Base-by-base conservation (phyloP, 2,329 filamentous ascomycete species). In the Cercospora citrullina region DNA sequence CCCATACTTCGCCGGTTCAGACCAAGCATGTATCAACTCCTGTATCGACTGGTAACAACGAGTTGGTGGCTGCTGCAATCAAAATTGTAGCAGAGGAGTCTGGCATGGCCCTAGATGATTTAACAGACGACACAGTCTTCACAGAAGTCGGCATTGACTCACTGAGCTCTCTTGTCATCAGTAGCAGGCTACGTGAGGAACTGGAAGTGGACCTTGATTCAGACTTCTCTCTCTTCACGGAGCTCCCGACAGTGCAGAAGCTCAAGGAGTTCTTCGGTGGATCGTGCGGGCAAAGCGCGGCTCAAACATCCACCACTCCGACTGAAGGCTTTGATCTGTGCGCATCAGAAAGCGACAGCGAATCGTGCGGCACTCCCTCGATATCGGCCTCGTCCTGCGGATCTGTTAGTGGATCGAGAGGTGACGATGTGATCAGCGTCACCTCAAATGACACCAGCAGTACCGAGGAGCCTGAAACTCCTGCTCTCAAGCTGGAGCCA, bases 61-160 rank as follows among this genome's bases (percentile, higher is more conserved):
- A 64, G 16, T 45, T 48, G 10, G 31, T 64, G 14, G 10, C 31
- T 23, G 51, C 45, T 26, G 62, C 51, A 7, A 21, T 65, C 10
- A 21, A 55, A 6, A 75, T 77, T 55, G 73, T 78, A 42, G 57
- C 74, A 6, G 72, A 77, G 59, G 77, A 77, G 60, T 74, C 63
- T 61, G 77, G 76, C 3, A 30, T 77, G 23, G 72, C 70, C 23
- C 33, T 73, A 1, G 66, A 63, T 12, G 75, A 75, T 26, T 64
- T 78, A 18, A 76, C 71, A 21, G 72, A 75, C 23, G 70, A 72
- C 18, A 68, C 70, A 18, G 63, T 30, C 33, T 75, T 78, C 60
- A 68, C 67, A 9, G 76, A 78, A 39, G 45, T 73, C 23, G 76
- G 77, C 14, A 67, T 78, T 18, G 76, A 78, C 67, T 76, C 75